phyloP scores from a whole-genome alignment of 768 basidiomycete genomes.

The Cyclocybe cylindracea region DNA sequence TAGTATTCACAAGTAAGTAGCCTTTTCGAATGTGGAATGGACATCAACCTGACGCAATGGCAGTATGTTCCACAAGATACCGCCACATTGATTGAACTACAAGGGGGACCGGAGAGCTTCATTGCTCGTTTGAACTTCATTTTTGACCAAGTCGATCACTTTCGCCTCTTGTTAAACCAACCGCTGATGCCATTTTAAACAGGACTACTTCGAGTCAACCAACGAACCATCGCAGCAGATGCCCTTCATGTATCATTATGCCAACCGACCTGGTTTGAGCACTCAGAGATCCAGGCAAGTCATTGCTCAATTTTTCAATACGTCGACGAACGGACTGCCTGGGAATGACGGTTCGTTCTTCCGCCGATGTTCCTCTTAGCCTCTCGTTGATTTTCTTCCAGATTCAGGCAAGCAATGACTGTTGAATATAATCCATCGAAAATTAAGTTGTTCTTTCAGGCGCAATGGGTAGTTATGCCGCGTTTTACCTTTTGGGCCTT shows the following conservation, averaged over 20 bases:
- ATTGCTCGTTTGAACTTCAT: conserved; percentile 57
- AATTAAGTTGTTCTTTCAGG: conserved; percentile 29
- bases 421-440: neutral
- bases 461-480: conserved; percentile 64
- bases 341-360: conserved; percentile 60
- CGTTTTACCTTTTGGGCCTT: conserved; percentile 59
- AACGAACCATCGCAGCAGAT: conserved; percentile 71
- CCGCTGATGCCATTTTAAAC: neutral
- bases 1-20: conserved; percentile 58
- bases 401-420: conserved; percentile 22
- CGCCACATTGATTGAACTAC: conserved; percentile 59
- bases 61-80: conserved; percentile 69
- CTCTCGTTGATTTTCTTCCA: conserved; percentile 3
- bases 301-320: conserved; percentile 59
- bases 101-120: conserved; percentile 58
- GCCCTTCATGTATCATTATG: conserved; percentile 73
- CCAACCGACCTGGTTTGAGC: conserved; percentile 57
- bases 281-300: conserved; percentile 56
- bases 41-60: neutral
- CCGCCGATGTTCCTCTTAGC: neutral
- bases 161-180: neutral
- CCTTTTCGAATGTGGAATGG: neutral
- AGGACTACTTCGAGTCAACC: conserved; percentile 64
- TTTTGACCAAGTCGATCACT: conserved; percentile 44
- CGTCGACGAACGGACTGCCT: conserved; percentile 55